A percentile compares a stretch with the other conserved stretches of the same genome.
phyloP scores from a whole-genome alignment of 805 yeast species.

The Metschnikowia cerradonensis region DNA sequence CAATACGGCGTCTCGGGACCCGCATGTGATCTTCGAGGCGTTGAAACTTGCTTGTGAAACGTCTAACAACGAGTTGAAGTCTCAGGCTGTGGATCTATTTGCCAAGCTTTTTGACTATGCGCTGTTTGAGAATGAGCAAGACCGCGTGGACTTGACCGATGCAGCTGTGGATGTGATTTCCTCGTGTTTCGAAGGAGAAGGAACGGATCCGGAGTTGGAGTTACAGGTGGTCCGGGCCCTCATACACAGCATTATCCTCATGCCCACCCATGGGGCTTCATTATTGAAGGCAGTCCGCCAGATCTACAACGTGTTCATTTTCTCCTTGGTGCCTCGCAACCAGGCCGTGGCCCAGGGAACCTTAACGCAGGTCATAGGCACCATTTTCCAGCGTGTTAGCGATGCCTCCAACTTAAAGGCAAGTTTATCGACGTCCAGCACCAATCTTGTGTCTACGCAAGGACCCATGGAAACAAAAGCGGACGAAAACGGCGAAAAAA shows the following conservation, averaged over 20 bases:
- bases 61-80: conserved; percentile 58
- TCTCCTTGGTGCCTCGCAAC: conserved; percentile 74
- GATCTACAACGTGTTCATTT: conserved; percentile 85
- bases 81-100: conserved; percentile 76
- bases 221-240: conserved; percentile 90
- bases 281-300: conserved; percentile 87
- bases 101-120: conserved; percentile 88
- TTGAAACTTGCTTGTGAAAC: conserved; percentile 72
- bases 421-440: conserved; percentile 14
- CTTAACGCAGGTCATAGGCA: conserved; percentile 81
- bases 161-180: conserved; percentile 82
- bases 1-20: conserved; percentile 37
- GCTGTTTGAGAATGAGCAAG: conserved; percentile 53
- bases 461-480: not conserved
- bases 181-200: conserved; percentile 85
- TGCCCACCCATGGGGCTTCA: conserved; percentile 87
- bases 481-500: conserved; percentile 14
- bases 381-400: conserved; percentile 68
- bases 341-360: conserved; percentile 96
- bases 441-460: conserved; percentile 11
- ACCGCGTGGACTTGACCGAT: conserved; percentile 61
- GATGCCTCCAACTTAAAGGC: conserved; percentile 20
- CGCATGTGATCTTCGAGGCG: conserved; percentile 68
- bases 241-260: conserved; percentile 78
- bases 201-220: conserved; percentile 85